Evolutionary conservation across 805 yeast genomes (phyloP), one percentile per base, ranked within the genome.

Genomic region (Wickerhamomyces ciferrii): DNA sequence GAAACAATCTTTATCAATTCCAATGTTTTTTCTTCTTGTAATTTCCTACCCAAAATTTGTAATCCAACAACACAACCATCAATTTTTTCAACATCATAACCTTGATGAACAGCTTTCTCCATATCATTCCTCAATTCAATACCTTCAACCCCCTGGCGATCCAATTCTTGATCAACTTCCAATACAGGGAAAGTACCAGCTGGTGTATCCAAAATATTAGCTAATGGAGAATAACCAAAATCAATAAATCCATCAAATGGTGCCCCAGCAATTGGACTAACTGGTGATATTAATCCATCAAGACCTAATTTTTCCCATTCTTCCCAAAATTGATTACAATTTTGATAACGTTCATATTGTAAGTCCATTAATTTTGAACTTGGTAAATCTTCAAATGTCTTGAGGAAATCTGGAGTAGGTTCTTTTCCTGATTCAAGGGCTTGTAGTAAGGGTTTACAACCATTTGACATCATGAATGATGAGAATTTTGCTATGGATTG

Each of bases 111-210:
- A 19, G 34, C 38, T 11, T 27, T 34, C 20, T 47, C 51, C 18
- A 29, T 18, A 10, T 37, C 43, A n/a, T 47, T 44, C 23, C 46
- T 41, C 5, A 41, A 38, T 1, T 24, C 3, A 35, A 41, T 11
- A 4, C 45, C 43, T 1, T 18, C 38, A 3, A 35, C n/a, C 19
- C 21, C 40, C 9, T 32, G n/a, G 10, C 18, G 4, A n/a, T 49
- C 50, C 2, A 46, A 32, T 0, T 42, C 43, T 36, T 63, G 49
- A 58, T 80, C 79, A 11, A 73, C 84, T 46, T 67, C 63, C 6
- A 78, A 69, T 3, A 78, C 80, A 1, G 87, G 87, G 32, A 82
- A 51, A 1, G 70, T 71, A 38, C 76, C 78, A 41, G 76, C 71
- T 25, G 80, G 63, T 55, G 76, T 77, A 58, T 79, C 84, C n/a